phyloP scores from a whole-genome alignment of 306 rosid species.

The Ochetophila trinervis region DNA sequence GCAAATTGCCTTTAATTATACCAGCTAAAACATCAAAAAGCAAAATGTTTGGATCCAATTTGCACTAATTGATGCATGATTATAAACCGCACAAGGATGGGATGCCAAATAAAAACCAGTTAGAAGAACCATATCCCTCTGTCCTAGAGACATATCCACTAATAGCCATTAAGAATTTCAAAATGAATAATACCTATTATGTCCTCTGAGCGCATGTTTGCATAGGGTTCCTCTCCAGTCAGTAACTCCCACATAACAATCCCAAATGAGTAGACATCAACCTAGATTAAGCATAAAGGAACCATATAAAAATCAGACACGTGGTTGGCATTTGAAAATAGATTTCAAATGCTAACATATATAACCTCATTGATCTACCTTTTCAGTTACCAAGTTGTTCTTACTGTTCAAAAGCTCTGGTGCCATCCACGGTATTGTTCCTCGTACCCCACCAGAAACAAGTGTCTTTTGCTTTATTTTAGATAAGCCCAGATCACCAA shows the following conservation, averaged over 20 bases:
- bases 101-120: not conserved
- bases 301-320: not conserved
- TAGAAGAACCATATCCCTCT: not conserved
- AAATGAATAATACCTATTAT: slow-evolving; percentile 21
- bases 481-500: slow-evolving; percentile 40
- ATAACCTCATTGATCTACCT: slow-evolving; percentile 11
- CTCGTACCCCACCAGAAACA: slow-evolving; percentile 32
- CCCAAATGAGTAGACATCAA: slow-evolving; percentile 37
- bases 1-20: slow-evolving; percentile 21
- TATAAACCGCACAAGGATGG: too few relatives aligned
- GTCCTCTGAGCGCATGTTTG: slow-evolving; percentile 20
- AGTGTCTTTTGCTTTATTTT: slow-evolving; percentile 32
- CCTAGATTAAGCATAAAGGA: slow-evolving; percentile 6
- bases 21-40: slow-evolving; percentile 20
- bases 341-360: not conserved
- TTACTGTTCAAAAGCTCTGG: slow-evolving; percentile 29
- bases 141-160: too few relatives aligned
- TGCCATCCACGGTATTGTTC: slow-evolving; percentile 41
- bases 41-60: not conserved
- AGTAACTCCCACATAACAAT: slow-evolving; percentile 39
- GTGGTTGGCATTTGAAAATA: not conserved
- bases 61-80: not conserved
- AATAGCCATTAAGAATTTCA: not conserved
- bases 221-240: slow-evolving; percentile 39
- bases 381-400: slow-evolving; percentile 33